These are phyloP conservation scores for Cymodocea nodosa DNA, from an alignment of 116 monocot genomes.

Conservation along the genomic window DNA sequence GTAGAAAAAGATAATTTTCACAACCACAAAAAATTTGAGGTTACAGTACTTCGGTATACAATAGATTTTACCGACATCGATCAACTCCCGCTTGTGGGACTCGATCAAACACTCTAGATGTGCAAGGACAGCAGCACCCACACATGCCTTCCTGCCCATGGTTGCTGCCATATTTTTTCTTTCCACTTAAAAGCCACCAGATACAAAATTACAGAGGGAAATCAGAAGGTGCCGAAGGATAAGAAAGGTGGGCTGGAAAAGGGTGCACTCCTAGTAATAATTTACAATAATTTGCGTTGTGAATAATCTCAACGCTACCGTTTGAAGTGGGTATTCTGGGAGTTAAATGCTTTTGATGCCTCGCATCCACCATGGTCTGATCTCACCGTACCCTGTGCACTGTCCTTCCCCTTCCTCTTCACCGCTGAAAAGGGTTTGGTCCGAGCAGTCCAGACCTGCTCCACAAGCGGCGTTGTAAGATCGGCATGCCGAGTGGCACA, in stretches of 20 bases:
- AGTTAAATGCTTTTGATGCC: constrained; percentile 22
- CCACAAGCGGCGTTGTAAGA: constrained; percentile 84
- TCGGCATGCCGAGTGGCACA: constrained; percentile 87
- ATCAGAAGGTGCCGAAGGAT: not conserved
- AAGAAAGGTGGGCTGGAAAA: not conserved
- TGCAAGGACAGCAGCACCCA: not conserved
- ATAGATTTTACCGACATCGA: not conserved
- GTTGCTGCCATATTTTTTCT: not conserved
- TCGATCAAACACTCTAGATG: not conserved
- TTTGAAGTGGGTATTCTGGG: not conserved
- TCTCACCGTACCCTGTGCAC: constrained; percentile 91
- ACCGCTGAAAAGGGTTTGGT: constrained; percentile 86
- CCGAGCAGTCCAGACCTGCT: constrained; percentile 84
- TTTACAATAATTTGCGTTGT: constrained; percentile 4
- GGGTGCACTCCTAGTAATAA: not conserved
- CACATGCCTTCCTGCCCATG: not conserved
- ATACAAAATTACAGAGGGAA: not conserved
- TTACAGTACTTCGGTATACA: constrained; percentile 2
- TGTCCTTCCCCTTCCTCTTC: constrained; percentile 75
- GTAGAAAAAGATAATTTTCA: too few species aligned
- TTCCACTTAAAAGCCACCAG: not conserved
- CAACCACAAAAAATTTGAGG: not conserved
- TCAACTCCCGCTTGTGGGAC: constrained; percentile 8
- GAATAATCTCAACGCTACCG: not conserved
- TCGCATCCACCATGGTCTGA: constrained; percentile 65